Evolutionary conservation across 1,284 basidiomycete species (phyloP).

Genomic region (Boletus sp.): DNA sequence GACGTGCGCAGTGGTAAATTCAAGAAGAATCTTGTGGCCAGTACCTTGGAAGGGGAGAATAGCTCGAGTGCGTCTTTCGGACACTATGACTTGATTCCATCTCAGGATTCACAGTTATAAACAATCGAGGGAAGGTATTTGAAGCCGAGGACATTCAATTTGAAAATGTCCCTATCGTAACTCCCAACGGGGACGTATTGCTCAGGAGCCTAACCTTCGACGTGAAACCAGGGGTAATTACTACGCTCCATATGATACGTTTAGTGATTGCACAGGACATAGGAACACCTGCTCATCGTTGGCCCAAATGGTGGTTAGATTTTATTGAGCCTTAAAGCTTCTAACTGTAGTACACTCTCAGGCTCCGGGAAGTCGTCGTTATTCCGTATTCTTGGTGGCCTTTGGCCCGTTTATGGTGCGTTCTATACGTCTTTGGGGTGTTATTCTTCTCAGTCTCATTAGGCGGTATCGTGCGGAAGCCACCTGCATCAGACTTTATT

Average conservation of each 20-base stretch:
- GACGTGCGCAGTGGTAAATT: conserved; percentile 87
- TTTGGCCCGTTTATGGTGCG: conserved; percentile 94
- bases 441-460: conserved; percentile 4
- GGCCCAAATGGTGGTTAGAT: conserved; percentile 80
- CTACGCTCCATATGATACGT: conserved; percentile 18
- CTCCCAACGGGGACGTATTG: conserved; percentile 94
- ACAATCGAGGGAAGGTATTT: conserved; percentile 78
- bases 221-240: conserved; percentile 82
- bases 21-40: conserved; percentile 86
- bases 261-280: conserved; percentile 7
- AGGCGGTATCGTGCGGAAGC: conserved; percentile 92
- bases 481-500: conserved; percentile 87
- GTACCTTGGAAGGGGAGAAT: conserved; percentile 78
- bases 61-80: conserved; percentile 62
- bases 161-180: conserved; percentile 93
- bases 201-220: conserved; percentile 86
- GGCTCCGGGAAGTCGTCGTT: conserved; percentile 89
- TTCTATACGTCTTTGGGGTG: not conserved
- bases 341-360: conserved; percentile 29
- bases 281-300: conserved; percentile 91
- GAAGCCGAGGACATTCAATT: conserved; percentile 91
- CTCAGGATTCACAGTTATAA: conserved; percentile 60
- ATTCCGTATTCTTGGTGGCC: conserved; percentile 93
- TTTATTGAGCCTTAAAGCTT: conserved; percentile 8
- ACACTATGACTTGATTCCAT: not conserved